Evolutionary conservation across 345 rosid species (phyloP).

Genomic region (Reutealis trisperma): DNA sequence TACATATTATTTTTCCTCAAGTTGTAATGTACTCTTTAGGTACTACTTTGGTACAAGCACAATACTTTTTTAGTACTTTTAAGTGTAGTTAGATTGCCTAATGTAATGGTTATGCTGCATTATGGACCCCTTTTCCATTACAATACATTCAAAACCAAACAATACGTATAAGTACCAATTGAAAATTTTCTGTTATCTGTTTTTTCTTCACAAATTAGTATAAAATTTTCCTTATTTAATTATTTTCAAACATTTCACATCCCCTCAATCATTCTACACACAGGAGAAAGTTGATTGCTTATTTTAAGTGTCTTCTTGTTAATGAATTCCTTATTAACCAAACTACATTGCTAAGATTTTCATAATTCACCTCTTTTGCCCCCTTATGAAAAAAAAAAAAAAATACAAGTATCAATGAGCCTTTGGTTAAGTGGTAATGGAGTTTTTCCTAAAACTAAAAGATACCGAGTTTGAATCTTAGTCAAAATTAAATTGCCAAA

Average conservation of each 20-base stretch:
- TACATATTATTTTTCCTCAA: not conserved
- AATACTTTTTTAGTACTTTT: not conserved
- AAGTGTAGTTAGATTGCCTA: not conserved
- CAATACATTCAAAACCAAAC: not conserved
- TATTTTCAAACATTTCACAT: not conserved
- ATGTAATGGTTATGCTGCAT: slow-evolving; percentile 5
- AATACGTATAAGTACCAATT: not conserved
- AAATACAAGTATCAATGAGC: too few species aligned
- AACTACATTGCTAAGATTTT: not conserved
- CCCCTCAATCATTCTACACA: not conserved
- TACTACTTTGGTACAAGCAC: not conserved
- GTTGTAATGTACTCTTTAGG: slow-evolving; percentile 4
- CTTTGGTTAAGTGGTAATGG: too few species aligned
- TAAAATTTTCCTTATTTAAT: not conserved
- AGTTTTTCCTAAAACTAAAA: too few species aligned
- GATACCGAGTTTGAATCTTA: too few species aligned
- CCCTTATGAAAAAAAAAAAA: too few species aligned
- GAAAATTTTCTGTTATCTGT: not conserved
- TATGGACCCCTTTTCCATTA: not conserved
- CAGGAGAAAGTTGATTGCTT: not conserved
- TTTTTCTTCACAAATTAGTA: not conserved
- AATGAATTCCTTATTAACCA: not conserved
- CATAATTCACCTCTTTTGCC: too few species aligned
- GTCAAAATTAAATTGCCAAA: too few species aligned
- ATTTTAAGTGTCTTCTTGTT: not conserved